Base-by-base conservation (phyloP, 805 yeast genomes). In the Spathaspora arborariae region DNA sequence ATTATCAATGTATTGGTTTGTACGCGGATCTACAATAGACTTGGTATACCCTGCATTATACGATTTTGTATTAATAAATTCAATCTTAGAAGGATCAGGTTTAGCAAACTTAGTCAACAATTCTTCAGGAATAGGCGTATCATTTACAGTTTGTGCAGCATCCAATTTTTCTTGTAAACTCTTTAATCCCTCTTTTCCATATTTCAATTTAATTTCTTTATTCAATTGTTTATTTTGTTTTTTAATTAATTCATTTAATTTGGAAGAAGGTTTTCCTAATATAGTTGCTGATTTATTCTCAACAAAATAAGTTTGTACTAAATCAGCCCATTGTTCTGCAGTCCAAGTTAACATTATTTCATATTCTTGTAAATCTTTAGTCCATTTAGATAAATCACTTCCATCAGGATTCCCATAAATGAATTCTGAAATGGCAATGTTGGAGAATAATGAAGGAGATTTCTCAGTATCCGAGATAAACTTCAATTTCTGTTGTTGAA, bases 1-100 rank as follows among this genome's bases (percentile, higher is more conserved):
- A 34, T 64, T 62, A 16, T 59, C 56, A 16, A 57, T 40, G 39
- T 51, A 51, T 8, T 38, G 35, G 37, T 49, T 47, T 10, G 44
- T 40, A 15, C 66, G 57, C 22, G 65, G 65, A 37, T 64, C 62
- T 8, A 56, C 58, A 9, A 66, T 55, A 20, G 70, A 67, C 46
- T 80, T 73, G 13, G 64, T 53, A 2, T 46, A 34, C 18, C 88
- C 85, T 7, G 81, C 80, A 6, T 78, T 77, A 38, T 86, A 82
- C 0, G 94, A 78, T 9, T 71, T 65, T 0, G 96, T 84, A 21
- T 78, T 56, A 51, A 89, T 87, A 57, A 94, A 89, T 5, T 76
- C 66, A 42, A 94, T 88, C 40, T 76, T 78, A 0, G 84, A 70
- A 0, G 94, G 90, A 58, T 89, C 88, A 4, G 96, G 91, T 20